Conservation (phyloP, 2,329 filamentous ascomycete species). For the Aspergillaceae sp. region DNA sequence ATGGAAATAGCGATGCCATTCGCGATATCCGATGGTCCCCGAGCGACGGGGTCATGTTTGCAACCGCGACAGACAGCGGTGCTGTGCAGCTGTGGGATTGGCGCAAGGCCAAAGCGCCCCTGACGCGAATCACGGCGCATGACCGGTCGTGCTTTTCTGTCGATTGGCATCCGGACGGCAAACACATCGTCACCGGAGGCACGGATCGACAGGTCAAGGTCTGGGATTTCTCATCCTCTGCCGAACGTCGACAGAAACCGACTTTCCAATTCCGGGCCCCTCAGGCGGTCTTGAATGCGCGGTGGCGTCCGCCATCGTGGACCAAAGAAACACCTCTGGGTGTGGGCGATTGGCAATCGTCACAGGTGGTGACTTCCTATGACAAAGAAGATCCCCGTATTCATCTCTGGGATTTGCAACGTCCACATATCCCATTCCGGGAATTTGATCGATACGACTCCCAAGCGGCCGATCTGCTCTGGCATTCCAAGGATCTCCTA, state of each 20-base stretch:
- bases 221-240: slow-evolving; percentile 53
- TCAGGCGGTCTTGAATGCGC: slow-evolving; percentile 53
- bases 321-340: slow-evolving; percentile 41
- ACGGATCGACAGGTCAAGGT: slow-evolving; percentile 55
- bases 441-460: slow-evolving; percentile 50
- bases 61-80: slow-evolving; percentile 56
- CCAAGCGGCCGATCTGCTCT: slow-evolving; percentile 52
- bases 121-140: slow-evolving; percentile 55
- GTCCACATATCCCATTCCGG: slow-evolving; percentile 53
- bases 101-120: slow-evolving; percentile 47
- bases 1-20: slow-evolving; percentile 52
- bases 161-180: slow-evolving; percentile 61
- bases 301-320: slow-evolving; percentile 55
- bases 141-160: slow-evolving; percentile 53
- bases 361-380: slow-evolving; percentile 55
- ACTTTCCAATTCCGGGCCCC: slow-evolving; percentile 51
- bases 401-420: slow-evolving; percentile 57
- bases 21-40: slow-evolving; percentile 59
- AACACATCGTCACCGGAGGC: slow-evolving; percentile 55
- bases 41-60: slow-evolving; percentile 53
- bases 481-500: slow-evolving; percentile 55
- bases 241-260: slow-evolving; percentile 51
- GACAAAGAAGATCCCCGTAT: slow-evolving; percentile 52
- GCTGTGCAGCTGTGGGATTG: slow-evolving; percentile 58
- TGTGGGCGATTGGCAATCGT: slow-evolving; percentile 50